Evolutionary conservation across 2,329 filamentous ascomycete genomes (phyloP).

Genomic region (Phialocephala sp.): DNA sequence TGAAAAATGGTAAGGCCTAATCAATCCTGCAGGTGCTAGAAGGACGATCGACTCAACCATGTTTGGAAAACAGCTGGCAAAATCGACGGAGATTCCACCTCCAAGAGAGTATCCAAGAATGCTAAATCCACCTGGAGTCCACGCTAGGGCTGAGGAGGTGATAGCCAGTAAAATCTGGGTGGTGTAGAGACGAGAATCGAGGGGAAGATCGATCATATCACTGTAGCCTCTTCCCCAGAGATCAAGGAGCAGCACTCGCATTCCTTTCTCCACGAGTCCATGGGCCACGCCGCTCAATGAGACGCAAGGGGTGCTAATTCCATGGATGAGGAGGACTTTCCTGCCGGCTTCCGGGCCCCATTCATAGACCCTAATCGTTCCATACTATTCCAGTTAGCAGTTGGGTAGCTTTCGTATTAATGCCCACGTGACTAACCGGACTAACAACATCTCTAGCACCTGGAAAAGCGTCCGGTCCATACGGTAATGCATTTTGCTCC

Average conservation of each 20-base stretch:
- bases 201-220: constrained; percentile 62
- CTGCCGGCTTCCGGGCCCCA: constrained; percentile 76
- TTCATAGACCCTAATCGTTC: constrained; percentile 76
- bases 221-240: constrained; percentile 81
- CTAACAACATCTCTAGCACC: constrained; percentile 71
- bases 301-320: constrained; percentile 79
- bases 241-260: constrained; percentile 81
- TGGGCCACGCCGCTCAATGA: constrained; percentile 70
- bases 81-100: constrained; percentile 73
- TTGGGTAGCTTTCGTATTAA: background rate
- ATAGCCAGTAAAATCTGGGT: constrained; percentile 69
- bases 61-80: constrained; percentile 71
- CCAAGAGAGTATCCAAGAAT: constrained; percentile 82
- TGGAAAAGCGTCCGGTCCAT: constrained; percentile 73
- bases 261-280: constrained; percentile 68
- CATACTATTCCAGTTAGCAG: constrained; percentile 53
- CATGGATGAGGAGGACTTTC: constrained; percentile 78
- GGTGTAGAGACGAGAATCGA: constrained; percentile 68
- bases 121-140: constrained; percentile 64
- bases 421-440: constrained; percentile 45
- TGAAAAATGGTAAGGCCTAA: constrained; percentile 62
- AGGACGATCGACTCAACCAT: constrained; percentile 74
- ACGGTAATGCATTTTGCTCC: constrained; percentile 55
- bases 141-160: constrained; percentile 64
- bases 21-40: constrained; percentile 78